These are phyloP conservation scores for Zopfochytrium polystomum DNA, from an alignment of 371 early-diverging fungal genomes.

Conservation along the genomic window DNA sequence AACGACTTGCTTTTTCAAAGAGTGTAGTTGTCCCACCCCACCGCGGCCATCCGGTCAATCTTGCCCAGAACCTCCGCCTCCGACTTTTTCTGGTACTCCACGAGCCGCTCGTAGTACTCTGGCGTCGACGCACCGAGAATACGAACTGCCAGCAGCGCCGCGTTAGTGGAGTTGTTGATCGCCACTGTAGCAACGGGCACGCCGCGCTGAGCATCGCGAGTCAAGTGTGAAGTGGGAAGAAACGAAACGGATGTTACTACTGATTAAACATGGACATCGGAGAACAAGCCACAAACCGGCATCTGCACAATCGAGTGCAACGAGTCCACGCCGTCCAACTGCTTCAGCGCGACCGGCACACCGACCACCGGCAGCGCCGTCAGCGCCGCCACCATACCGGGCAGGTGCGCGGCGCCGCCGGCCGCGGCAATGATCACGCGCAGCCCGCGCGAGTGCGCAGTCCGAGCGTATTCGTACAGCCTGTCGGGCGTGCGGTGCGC, in stretches of 20 bases:
- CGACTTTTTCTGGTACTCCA: slow-evolving; percentile 70
- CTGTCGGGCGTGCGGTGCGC: slow-evolving; percentile 94
- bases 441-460: slow-evolving; percentile 84
- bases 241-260: neutral
- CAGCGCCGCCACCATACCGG: slow-evolving; percentile 97
- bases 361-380: slow-evolving; percentile 96
- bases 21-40: slow-evolving; percentile 76
- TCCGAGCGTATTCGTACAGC: slow-evolving; percentile 85
- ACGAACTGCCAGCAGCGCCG: slow-evolving; percentile 89
- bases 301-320: slow-evolving; percentile 96
- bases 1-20: no score
- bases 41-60: slow-evolving; percentile 67
- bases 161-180: slow-evolving; percentile 93
- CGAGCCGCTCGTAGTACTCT: slow-evolving; percentile 71
- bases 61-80: slow-evolving; percentile 82
- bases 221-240: neutral
- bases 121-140: slow-evolving; percentile 81
- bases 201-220: slow-evolving; percentile 68
- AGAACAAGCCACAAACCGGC: slow-evolving; percentile 68
- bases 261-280: slow-evolving; percentile 1
- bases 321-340: slow-evolving; percentile 92
- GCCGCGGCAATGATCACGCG: slow-evolving; percentile 96
- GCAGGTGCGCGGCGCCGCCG: slow-evolving; percentile 96
- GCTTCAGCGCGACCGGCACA: slow-evolving; percentile 89
- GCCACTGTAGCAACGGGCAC: slow-evolving; percentile 97